Conservation (phyloP, 148 eudicot genomes). For the Silene conica region DNA sequence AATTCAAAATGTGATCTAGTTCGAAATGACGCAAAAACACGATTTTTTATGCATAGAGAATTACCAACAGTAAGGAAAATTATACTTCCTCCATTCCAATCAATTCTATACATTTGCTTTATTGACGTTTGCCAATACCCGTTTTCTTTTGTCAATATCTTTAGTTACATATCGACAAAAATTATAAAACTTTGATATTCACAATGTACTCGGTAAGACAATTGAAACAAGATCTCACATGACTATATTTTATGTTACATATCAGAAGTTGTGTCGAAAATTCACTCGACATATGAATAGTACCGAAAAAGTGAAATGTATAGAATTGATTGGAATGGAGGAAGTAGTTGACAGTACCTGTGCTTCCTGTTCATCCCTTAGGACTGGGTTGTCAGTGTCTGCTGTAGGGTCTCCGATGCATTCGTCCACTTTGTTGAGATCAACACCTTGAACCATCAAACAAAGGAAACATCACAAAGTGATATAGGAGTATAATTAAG, state of each 20-base stretch:
- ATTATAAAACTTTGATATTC: no score
- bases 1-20: neutral
- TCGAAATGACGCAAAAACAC: slow-evolving; percentile 14
- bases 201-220: no score
- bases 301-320: no score
- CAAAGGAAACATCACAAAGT: neutral
- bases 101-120: no score
- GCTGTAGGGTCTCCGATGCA: slow-evolving; percentile 66
- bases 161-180: no score
- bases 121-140: no score
- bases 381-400: slow-evolving; percentile 62
- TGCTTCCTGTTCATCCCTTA: slow-evolving; percentile 65
- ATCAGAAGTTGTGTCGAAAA: no score
- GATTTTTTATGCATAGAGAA: neutral
- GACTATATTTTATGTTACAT: no score
- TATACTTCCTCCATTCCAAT: neutral
- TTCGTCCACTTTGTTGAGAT: slow-evolving; percentile 51
- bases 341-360: slow-evolving; percentile 35
- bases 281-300: no score
- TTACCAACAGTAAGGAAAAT: neutral
- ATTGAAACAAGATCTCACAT: no score
- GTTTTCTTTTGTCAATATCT: no score
- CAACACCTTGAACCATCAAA: slow-evolving; percentile 47
- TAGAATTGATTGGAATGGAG: no score
- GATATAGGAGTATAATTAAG: neutral